A percentile compares a stretch with the other conserved stretches of the same genome.
Evolutionary conservation across 371 early-diverging fungal genomes (phyloP).

Genomic region (Rhizopus sp.): DNA sequence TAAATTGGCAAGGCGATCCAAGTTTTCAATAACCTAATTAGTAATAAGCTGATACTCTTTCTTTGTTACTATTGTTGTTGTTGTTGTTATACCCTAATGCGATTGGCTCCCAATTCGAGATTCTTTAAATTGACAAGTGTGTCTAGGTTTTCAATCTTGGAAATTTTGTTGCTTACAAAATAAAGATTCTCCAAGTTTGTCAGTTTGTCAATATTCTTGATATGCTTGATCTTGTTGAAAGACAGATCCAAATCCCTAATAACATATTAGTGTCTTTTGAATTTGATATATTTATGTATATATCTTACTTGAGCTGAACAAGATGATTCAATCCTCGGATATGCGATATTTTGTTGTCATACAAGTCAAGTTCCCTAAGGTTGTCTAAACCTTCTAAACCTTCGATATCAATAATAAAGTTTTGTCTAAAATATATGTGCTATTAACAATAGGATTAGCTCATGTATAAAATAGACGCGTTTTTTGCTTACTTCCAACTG

Average conservation of each 20-base stretch:
- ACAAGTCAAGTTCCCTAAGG: conserved; percentile 84
- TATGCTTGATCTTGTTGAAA: conserved; percentile 85
- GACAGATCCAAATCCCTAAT: conserved; percentile 84
- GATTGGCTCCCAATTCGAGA: conserved; percentile 94
- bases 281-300: background rate
- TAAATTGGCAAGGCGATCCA: conserved; percentile 77
- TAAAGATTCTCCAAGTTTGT: conserved; percentile 65
- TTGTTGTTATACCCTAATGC: conserved; percentile 67
- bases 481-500: conserved; percentile 58
- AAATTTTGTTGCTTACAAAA: conserved; percentile 86
- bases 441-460: conserved; percentile 19
- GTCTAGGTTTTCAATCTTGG: conserved; percentile 74
- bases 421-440: conserved; percentile 88
- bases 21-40: conserved; percentile 75
- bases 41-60: too few species aligned
- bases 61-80: conserved; percentile 2
- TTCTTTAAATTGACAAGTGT: conserved; percentile 68
- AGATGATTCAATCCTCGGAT: conserved; percentile 71
- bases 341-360: conserved; percentile 89
- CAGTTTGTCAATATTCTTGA: conserved; percentile 65
- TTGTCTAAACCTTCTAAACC: conserved; percentile 58
- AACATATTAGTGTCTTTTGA: background rate
- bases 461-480: background rate
- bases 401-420: conserved; percentile 78
- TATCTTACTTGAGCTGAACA: conserved; percentile 63